A percentile compares a stretch with the other conserved stretches of the same genome.
Conservation (phyloP, 1,139 yeast species). For the Kluyveromyces sp. region DNA sequence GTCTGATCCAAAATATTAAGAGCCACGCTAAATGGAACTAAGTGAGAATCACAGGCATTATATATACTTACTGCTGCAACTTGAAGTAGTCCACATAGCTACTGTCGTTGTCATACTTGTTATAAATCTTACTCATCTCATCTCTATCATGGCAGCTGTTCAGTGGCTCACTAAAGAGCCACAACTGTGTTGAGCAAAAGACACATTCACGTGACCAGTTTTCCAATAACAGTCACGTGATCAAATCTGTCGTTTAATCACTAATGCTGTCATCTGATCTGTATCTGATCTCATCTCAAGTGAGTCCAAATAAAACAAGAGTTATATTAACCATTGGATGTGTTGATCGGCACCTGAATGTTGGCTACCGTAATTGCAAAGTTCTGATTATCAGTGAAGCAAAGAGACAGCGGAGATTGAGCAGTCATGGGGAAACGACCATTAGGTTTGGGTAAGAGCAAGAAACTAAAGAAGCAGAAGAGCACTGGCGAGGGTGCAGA, state of each 20-base stretch:
- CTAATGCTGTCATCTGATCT: not conserved
- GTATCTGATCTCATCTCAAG: not conserved
- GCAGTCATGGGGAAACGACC: constrained; percentile 67
- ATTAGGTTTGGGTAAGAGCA: constrained; percentile 68
- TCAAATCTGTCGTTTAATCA: not conserved
- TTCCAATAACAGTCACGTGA: not conserved
- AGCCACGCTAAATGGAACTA: no score
- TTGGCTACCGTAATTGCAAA: no score
- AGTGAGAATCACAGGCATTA: no score
- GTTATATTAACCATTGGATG: no score
- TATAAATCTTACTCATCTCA: not conserved
- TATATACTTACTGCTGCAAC: not conserved
- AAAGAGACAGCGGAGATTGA: no score
- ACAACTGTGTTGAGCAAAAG: constrained; percentile 1
- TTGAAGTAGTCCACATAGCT: not conserved
- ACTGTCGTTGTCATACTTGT: not conserved
- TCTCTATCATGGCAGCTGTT: not conserved
- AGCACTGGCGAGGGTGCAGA: constrained; percentile 7
- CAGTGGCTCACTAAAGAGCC: constrained; percentile 4
- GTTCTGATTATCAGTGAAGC: no score
- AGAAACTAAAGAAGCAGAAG: constrained; percentile 38
- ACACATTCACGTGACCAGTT: not conserved
- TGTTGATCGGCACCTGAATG: no score
- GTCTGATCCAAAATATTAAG: not conserved
- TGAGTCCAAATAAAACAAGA: not conserved